These are phyloP conservation scores for Macrophomina phaseolina DNA, from an alignment of 2,329 filamentous ascomycete species.

Conservation along the genomic window DNA sequence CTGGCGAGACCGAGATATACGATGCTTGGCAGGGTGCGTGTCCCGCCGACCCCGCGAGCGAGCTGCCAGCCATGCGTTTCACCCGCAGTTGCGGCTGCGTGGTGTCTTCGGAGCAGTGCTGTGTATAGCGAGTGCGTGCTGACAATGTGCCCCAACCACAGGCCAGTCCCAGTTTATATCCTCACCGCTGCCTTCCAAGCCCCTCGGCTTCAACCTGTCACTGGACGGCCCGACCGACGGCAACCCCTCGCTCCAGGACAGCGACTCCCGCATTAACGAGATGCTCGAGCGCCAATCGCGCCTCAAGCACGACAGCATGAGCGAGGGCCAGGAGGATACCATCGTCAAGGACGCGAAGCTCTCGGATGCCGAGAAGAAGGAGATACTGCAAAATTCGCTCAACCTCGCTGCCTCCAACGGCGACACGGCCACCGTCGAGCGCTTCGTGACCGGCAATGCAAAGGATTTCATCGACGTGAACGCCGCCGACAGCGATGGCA, in stretches of 20 bases:
- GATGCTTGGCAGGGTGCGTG: slow-evolving; percentile 93
- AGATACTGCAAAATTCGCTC: slow-evolving; percentile 82
- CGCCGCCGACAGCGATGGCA: slow-evolving; percentile 89
- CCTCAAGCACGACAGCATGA: slow-evolving; percentile 68
- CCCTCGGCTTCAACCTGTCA: slow-evolving; percentile 83
- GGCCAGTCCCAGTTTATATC: slow-evolving; percentile 96
- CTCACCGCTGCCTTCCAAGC: slow-evolving; percentile 81
- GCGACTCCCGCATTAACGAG: slow-evolving; percentile 86
- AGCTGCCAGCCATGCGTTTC: not conserved
- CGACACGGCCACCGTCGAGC: slow-evolving; percentile 79
- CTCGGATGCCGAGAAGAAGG: slow-evolving; percentile 76
- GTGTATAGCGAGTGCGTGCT: slow-evolving; percentile 16
- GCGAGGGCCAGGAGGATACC: slow-evolving; percentile 77
- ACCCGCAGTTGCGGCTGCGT: not conserved
- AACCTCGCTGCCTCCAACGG: slow-evolving; percentile 98
- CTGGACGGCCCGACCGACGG: slow-evolving; percentile 71
- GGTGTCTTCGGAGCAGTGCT: slow-evolving; percentile 6
- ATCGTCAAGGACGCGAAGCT: slow-evolving; percentile 77
- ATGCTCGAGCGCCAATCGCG: slow-evolving; percentile 96
- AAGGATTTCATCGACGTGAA: slow-evolving; percentile 83
- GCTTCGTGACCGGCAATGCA: slow-evolving; percentile 75
- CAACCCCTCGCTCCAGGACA: slow-evolving; percentile 71
- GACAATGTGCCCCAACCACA: slow-evolving; percentile 46
- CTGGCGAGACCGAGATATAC: slow-evolving; percentile 92
- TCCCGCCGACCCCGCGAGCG: slow-evolving; percentile 14